Evolutionary conservation across 306 rosid genomes (phyloP), one percentile per base, ranked within the genome.

Genomic region (Prunus dulcis): DNA sequence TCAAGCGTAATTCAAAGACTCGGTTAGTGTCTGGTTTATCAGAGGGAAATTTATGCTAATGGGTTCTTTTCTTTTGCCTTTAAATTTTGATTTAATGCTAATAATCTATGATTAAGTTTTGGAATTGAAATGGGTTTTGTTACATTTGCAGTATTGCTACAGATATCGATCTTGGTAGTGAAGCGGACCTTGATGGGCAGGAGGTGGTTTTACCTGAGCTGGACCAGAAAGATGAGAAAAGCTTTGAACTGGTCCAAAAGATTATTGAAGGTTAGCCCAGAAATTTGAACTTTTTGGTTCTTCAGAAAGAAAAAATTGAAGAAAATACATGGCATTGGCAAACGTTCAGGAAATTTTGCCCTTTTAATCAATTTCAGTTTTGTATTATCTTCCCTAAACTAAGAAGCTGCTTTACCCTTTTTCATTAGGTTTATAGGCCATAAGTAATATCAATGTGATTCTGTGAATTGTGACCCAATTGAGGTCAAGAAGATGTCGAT

Each of bases 261-360:
- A 74, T 75, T 50, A 80, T 92, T 30, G 61, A 84, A 83, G 97
- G 97, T 91, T 45, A 34, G 72, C 73, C 58, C 51, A 12, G 20
- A 9, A 11, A 55, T 10, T 72, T 75, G 56, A 2, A 61, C 67
- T 19, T 46, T 55, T 70, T 12, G 23, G 7, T 53, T 15, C 2
- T 53, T 14, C 20, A 18, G 20, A 5, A 52, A 1, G 18, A n/a
- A n/a, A n/a, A 6, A 32, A 32, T 30, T 34, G 9, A 38, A 38
- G 43, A 38, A 38, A 38, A 38, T 38, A 6, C 43, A 38, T 38
- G 43, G 43, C 43, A 38, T 6, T 38, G 43, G 43, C 43, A 38
- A 38, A 38, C 43, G 9, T 38, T 38, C 43, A 7, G 43, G 43
- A 38, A 38, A 38, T 1, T 12, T 22, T n/a, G 14, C 30, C 27